Evolutionary conservation across 1,284 basidiomycete genomes (phyloP), one percentile per base, ranked within the genome.

Genomic region (Moesziomyces antarcticus): DNA sequence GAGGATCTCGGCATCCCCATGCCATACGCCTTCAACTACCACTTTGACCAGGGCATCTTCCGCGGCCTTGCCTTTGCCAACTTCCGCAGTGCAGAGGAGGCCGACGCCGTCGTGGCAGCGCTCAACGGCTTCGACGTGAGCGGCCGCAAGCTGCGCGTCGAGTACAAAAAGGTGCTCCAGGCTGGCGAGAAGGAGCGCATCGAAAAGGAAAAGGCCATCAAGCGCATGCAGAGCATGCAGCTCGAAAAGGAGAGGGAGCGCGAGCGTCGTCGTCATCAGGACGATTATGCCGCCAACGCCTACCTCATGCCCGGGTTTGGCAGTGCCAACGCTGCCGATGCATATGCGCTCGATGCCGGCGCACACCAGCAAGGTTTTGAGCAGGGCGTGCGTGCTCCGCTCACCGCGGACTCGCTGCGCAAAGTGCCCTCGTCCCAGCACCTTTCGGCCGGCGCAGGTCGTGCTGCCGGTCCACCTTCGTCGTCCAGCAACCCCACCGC

Each of bases 111-210:
- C 62, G 96, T 99, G 2, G 94, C 90, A 30, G 96, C 95, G 41
- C 87, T 99, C 75, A 96, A 96, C 76, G 94, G 94, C 14, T 85
- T 84, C 45, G 94, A 97, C 81, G 93, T 97, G 21, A 93, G 95
- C 81, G 97, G 97, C n/a, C 92, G 96, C 79, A 99, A 98, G 86
- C 88, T 99, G 47, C 91, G 97, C 37, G 96, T 98, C 63, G 96
- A 99, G 86, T 99, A 98, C 88, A 99, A 99, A 87, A 98, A 98
- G 86, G 97, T 98, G 10, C 87, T 99, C 20, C 96, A 98, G 85
- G 94, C 94, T 1, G 96, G 97, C 48, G 97, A 99, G 86, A 99
- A 99, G 87, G 97, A 99, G 84, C 90, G 94, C 61, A 99, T 99
- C 83, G 96, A 99, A 85, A 89, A 97, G 71, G 97, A 99, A 87